Evolutionary conservation across 495 filamentous ascomycete genomes (phyloP), one percentile per base, ranked within the genome.

Genomic region (Parathielavia appendiculata): DNA sequence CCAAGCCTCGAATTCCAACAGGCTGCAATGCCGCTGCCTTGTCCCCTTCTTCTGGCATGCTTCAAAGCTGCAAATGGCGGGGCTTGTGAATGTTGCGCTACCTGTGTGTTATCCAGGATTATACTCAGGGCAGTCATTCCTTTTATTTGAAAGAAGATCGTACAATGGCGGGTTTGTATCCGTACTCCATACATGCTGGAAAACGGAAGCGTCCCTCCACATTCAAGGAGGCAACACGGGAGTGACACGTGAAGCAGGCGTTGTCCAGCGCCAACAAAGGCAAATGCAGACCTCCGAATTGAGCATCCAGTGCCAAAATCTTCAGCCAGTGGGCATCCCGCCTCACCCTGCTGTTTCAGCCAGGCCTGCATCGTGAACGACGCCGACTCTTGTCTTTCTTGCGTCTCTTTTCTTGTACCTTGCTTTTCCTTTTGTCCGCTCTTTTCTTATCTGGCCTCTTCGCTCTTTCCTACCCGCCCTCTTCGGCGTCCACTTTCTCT

Each of bases 321-420:
- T 23, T 30, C 35, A 40, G 36, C 55, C 55, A 57, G 35, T 57
- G 36, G 43, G 16, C 22, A 34, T 50, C 34, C 45, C 34, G 55
- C 46, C 46, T 49, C 45, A 22, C 3, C 14, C 13, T 22, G 8
- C 23, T 51, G 55, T 50, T 51, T 57, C 55, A 57, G 53, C 53
- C 19, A 35, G 53, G 32, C 30, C 8, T 56, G 26, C 19, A 23
- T 17, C 2, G 13, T 43, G 30, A 20, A 45, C 30, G 22, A 35
- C 30, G n/a, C 10, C 23, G 30, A 0, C 4, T 22, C 11, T 34
- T 36, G 10, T 5, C 12, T 35, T 40, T 32, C 45, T 41, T n/a
- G n/a, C n/a, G n/a, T n/a, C 9, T 44, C 5, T 44, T 19, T 13
- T 44, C 20, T 47, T 26, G 11, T 38, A 7, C 12, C 16, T 2